phyloP scores from a whole-genome alignment of 169 alveolate genomes.

The Amoebophrya sp. region DNA sequence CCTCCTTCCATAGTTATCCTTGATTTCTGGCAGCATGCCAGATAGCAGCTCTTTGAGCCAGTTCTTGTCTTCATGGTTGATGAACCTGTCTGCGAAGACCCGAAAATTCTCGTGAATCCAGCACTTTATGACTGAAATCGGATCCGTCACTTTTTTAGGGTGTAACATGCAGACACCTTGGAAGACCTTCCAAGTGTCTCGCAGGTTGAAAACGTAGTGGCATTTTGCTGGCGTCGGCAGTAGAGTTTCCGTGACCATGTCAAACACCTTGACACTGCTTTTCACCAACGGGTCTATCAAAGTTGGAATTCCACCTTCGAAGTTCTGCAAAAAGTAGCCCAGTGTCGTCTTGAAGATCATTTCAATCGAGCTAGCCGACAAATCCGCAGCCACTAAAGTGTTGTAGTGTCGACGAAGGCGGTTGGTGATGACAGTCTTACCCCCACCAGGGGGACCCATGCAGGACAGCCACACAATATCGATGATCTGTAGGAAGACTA shows the following conservation, averaged over 20 bases:
- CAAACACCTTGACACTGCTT: constrained; percentile 67
- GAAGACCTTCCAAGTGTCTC: constrained; percentile 87
- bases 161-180: constrained; percentile 81
- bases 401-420: constrained; percentile 79
- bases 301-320: constrained; percentile 35
- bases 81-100: constrained; percentile 81
- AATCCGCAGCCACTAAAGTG: constrained; percentile 73
- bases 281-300: constrained; percentile 56
- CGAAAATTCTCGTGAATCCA: constrained; percentile 83
- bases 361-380: constrained; percentile 65
- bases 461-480: constrained; percentile 75
- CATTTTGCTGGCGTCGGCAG: constrained; percentile 88
- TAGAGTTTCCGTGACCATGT: constrained; percentile 63
- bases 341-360: constrained; percentile 69
- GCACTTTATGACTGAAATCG: constrained; percentile 60
- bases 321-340: constrained; percentile 40
- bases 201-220: constrained; percentile 87
- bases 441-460: constrained; percentile 96
- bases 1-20: constrained; percentile 39
- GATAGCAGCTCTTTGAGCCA: constrained; percentile 56
- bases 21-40: constrained; percentile 40
- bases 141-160: constrained; percentile 57
- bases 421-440: constrained; percentile 74
- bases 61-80: constrained; percentile 68
- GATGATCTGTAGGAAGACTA: not conserved